Percentiles rank a stretch among this genome's conserved stretches.
Conservation (phyloP, 1,284 basidiomycete species). For the Albatrellus sp. region DNA sequence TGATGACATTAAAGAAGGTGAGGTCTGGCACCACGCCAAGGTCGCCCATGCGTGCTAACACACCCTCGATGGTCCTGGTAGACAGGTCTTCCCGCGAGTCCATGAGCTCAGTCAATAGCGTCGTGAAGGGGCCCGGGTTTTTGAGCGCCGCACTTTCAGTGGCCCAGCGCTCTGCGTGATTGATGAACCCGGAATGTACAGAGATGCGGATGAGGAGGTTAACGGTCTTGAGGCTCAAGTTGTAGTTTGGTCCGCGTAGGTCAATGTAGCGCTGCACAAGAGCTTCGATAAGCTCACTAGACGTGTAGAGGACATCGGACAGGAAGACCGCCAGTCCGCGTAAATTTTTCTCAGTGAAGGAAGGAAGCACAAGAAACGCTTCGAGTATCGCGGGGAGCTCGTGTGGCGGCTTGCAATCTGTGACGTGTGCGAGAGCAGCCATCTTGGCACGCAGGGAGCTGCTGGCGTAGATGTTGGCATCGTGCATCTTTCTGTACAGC, state of each 20-base stretch:
- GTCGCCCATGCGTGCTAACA: conserved; percentile 27
- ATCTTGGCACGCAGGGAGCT: conserved; percentile 28
- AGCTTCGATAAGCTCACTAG: conserved; percentile 17
- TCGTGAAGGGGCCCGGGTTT: conserved; percentile 23
- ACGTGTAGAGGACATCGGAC: conserved; percentile 13
- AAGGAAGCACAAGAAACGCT: conserved; percentile 18
- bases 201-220: conserved; percentile 25
- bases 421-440: conserved; percentile 19
- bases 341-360: conserved; percentile 27
- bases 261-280: conserved; percentile 25
- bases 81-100: conserved; percentile 17
- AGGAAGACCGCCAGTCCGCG: conserved; percentile 25
- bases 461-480: conserved; percentile 25
- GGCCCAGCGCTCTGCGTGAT: conserved; percentile 21
- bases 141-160: conserved; percentile 6
- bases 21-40: conserved; percentile 25
- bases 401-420: conserved; percentile 8
- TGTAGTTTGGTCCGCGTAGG: conserved; percentile 20
- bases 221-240: conserved; percentile 20
- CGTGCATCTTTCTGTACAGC: conserved; percentile 29
- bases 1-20: conserved; percentile 33
- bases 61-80: conserved; percentile 19
- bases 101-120: conserved; percentile 25
- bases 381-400: conserved; percentile 16
- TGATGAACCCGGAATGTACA: conserved; percentile 20